Base-by-base conservation (phyloP, 352 stramenopile species). In the Phytophthora melonis region DNA sequence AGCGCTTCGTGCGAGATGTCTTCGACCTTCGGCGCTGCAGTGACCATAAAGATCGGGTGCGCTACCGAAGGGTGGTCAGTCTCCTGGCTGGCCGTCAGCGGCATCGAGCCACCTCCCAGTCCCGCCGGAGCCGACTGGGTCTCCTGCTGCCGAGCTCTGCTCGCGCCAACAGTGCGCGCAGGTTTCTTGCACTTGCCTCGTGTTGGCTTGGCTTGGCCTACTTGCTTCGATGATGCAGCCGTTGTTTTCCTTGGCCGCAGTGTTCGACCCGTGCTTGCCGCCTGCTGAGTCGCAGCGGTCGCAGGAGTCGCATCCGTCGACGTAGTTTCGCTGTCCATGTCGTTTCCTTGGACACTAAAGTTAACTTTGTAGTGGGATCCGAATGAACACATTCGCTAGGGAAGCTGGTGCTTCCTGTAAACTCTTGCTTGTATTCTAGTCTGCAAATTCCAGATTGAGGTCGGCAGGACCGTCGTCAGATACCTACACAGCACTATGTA, bases 1-100 rank as follows among this genome's bases (percentile, higher is more conserved):
- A 66, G 64, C 64, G 64, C 64, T 66, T 71, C 64, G 4, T 71
- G 64, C 45, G 64, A 71, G 4, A 43, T 70, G 27, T 70, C 39
- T 27, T 63, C 43, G 27, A 32, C 64, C 55, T 70, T 70, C 1
- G 55, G 64, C 32, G 56, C 45, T 32, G 45, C 18, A 1, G 55
- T 43, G 13, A 60, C 64, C 3, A 23, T 36, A 27, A 71, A 63
- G 34, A 71, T 71, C 25, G 53, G 41, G 27, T 64, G 58, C 11
- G 41, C 58, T 14, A 64, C 23, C 13, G 58, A 45, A 16, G 41
- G 58, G 13, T 58, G 19, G 4, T 70, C 54, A 1, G 9, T 6
- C 25, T 70, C 53, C 30, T 63, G 55, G 19, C 16, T 60, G 4
- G 14, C 13, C 2, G 56, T 10, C 45, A 45, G 54, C 34, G 55